Percentiles rank a stretch among this genome's conserved stretches.
phyloP scores from a whole-genome alignment of 371 early-diverging fungal species.

The Mortierella sp. region DNA sequence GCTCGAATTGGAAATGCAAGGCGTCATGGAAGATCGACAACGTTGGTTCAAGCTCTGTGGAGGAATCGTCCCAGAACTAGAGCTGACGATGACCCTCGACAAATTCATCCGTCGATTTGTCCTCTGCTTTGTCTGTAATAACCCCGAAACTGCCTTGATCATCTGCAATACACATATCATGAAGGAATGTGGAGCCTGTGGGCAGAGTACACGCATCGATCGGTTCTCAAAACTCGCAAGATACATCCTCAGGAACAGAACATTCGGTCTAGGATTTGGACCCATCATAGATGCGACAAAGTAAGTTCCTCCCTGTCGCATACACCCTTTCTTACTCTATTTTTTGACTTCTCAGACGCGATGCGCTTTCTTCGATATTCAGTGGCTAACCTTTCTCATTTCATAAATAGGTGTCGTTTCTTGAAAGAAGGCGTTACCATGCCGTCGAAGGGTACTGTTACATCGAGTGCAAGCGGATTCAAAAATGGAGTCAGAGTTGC shows the following conservation, averaged over 20 bases:
- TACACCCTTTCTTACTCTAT: too few species aligned
- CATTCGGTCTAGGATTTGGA: slow-evolving; percentile 42
- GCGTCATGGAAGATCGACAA: slow-evolving; percentile 41
- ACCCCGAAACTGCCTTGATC: slow-evolving; percentile 51
- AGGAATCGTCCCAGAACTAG: slow-evolving; percentile 24
- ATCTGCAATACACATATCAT: slow-evolving; percentile 44
- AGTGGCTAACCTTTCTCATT: background rate
- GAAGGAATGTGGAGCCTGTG: slow-evolving; percentile 55
- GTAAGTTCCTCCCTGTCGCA: slow-evolving; percentile 19
- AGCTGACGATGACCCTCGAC: slow-evolving; percentile 41
- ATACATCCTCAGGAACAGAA: slow-evolving; percentile 34
- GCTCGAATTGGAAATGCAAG: slow-evolving; percentile 46
- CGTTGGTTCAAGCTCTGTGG: slow-evolving; percentile 41
- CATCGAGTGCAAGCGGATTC: slow-evolving; percentile 26
- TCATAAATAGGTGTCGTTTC: slow-evolving; percentile 34
- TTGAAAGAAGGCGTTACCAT: slow-evolving; percentile 35
- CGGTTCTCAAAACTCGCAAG: slow-evolving; percentile 49
- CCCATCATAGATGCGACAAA: slow-evolving; percentile 28
- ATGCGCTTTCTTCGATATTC: too few species aligned
- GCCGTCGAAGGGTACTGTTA: slow-evolving; percentile 29
- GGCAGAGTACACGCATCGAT: slow-evolving; percentile 40
- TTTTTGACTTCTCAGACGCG: too few species aligned
- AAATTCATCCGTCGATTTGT: slow-evolving; percentile 54
- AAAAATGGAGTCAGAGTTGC: slow-evolving; percentile 51
- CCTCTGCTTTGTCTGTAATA: slow-evolving; percentile 43